Percentiles rank a stretch among this genome's conserved stretches.
phyloP scores from a whole-genome alignment of 2,329 filamentous ascomycete genomes.

The Thelonectria olida region DNA sequence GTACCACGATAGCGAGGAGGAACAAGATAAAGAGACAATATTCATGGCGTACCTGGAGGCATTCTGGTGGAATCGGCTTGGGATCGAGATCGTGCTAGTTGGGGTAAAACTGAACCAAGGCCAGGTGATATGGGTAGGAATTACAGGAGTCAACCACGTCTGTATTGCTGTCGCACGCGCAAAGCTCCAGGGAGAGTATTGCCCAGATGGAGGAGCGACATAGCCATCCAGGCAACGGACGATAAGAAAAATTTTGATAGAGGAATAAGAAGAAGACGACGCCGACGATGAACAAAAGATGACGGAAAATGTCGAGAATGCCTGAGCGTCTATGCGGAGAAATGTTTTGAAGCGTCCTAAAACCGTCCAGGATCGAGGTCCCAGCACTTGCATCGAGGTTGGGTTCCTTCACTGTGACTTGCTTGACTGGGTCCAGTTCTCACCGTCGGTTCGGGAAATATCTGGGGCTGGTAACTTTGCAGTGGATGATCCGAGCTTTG shows the following conservation, averaged over 20 bases:
- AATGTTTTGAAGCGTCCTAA: conserved; percentile 18
- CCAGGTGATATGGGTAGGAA: conserved; percentile 24
- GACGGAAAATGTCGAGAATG: background rate
- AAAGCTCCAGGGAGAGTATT: conserved; percentile 26
- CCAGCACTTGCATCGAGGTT: conserved; percentile 18
- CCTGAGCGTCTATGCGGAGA: conserved; percentile 19
- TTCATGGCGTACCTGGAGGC: conserved; percentile 38
- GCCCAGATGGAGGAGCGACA: conserved; percentile 14
- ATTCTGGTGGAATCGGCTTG: conserved; percentile 27
- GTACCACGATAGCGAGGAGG: background rate
- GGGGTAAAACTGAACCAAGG: conserved; percentile 21
- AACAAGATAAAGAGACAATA: background rate
- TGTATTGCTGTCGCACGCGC: conserved; percentile 27
- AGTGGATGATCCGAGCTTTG: background rate
- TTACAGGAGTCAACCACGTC: conserved; percentile 18
- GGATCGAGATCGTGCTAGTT: conserved; percentile 4
- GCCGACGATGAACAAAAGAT: background rate
- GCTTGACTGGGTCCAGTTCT: conserved; percentile 3
- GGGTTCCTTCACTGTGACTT: conserved; percentile 1
- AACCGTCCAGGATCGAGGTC: conserved; percentile 14
- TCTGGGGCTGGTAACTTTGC: conserved; percentile 15
- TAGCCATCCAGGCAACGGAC: conserved; percentile 33
- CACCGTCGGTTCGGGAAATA: conserved; percentile 2
- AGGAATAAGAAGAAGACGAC: background rate
- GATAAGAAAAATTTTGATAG: background rate